A percentile compares a stretch with the other conserved stretches of the same genome.
Conservation (phyloP, 169 alveolate species). For the Plasmodium inui region DNA sequence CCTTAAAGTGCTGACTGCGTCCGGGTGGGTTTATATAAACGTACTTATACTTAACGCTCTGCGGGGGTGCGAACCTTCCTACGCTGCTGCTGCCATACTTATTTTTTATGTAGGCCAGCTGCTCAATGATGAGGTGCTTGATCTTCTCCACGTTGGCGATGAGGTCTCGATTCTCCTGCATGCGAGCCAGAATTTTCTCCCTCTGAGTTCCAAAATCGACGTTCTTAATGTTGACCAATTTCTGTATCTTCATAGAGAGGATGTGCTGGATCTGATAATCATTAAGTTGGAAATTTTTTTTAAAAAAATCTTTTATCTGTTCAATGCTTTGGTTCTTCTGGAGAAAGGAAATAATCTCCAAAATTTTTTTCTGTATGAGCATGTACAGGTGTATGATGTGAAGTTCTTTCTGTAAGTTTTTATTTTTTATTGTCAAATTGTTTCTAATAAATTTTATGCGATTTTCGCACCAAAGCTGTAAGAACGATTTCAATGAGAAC, state of each 20-base stretch:
- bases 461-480: constrained; percentile 57
- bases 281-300: constrained; percentile 66
- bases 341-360: constrained; percentile 50
- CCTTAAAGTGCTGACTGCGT: not conserved
- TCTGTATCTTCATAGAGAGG: constrained; percentile 76
- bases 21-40: constrained; percentile 9
- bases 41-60: constrained; percentile 25
- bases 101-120: constrained; percentile 43
- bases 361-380: constrained; percentile 52
- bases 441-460: constrained; percentile 45
- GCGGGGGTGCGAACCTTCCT: not conserved
- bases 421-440: constrained; percentile 37
- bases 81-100: constrained; percentile 37
- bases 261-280: constrained; percentile 78
- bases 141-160: constrained; percentile 50
- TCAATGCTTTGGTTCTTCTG: constrained; percentile 32
- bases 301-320: constrained; percentile 26
- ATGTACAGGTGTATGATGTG: constrained; percentile 50
- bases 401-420: constrained; percentile 28
- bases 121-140: constrained; percentile 64
- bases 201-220: constrained; percentile 59
- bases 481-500: constrained; percentile 59
- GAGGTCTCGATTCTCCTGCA: constrained; percentile 22
- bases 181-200: constrained; percentile 17
- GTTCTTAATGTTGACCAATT: constrained; percentile 76